phyloP scores from a whole-genome alignment of 768 basidiomycete genomes.

The Termitomyces sp. region DNA sequence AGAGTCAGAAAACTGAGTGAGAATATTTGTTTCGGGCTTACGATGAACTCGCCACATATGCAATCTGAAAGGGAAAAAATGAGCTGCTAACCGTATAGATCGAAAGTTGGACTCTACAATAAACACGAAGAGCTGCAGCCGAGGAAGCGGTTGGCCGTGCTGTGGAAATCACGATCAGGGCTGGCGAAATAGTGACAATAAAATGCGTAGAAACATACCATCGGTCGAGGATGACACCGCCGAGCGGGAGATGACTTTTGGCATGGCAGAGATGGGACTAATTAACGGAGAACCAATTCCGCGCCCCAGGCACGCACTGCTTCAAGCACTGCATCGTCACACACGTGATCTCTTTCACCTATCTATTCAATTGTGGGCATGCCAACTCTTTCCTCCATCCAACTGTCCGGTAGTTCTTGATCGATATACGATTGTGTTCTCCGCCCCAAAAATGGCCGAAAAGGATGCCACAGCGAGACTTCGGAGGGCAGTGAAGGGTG shows the following conservation, averaged over 20 bases:
- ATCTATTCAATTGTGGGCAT: constrained; percentile 13
- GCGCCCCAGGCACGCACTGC: constrained; percentile 14
- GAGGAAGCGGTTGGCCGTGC: constrained; percentile 79
- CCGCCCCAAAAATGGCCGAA: constrained; percentile 60
- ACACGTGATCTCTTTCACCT: constrained; percentile 17
- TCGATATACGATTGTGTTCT: background rate
- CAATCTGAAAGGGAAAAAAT: constrained; percentile 48
- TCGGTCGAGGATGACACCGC: constrained; percentile 86
- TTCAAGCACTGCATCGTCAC: constrained; percentile 13
- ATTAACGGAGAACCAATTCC: constrained; percentile 6
- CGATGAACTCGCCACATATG: constrained; percentile 85
- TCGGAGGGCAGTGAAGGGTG: constrained; percentile 78
- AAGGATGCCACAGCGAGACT: constrained; percentile 73
- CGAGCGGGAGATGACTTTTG: constrained; percentile 87
- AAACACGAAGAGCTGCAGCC: constrained; percentile 71
- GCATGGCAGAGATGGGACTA: constrained; percentile 47
- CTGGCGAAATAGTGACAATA: background rate
- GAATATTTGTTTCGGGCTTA: constrained; percentile 28
- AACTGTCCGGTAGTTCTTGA: constrained; percentile 6
- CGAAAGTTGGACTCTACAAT: constrained; percentile 48
- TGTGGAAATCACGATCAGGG: constrained; percentile 22
- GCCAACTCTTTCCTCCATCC: constrained; percentile 7
- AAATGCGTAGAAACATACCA: constrained; percentile 38
- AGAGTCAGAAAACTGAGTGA: background rate
- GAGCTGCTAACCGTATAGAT: constrained; percentile 7